Percentiles rank a stretch among this genome's conserved stretches.
Evolutionary conservation across 306 rosid genomes (phyloP).

Genomic region (Datisca glomerata): DNA sequence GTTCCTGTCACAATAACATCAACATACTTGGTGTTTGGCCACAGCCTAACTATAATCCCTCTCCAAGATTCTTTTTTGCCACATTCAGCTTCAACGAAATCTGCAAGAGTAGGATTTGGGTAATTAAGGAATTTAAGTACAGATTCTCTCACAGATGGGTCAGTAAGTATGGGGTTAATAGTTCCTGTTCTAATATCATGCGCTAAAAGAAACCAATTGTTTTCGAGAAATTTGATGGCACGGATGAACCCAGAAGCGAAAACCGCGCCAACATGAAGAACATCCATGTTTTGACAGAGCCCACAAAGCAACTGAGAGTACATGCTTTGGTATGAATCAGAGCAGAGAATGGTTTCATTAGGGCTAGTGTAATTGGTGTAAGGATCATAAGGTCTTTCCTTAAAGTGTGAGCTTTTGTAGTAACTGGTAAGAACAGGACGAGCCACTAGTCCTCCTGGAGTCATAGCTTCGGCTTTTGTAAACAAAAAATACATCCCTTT

Average conservation of each 20-base stretch:
- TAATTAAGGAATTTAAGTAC: slow-evolving; percentile 27
- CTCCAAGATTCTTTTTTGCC: slow-evolving; percentile 31
- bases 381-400: slow-evolving; percentile 22
- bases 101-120: slow-evolving; percentile 38
- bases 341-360: slow-evolving; percentile 36
- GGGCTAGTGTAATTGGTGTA: slow-evolving; percentile 44
- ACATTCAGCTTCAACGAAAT: slow-evolving; percentile 32
- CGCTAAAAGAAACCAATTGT: slow-evolving; percentile 30
- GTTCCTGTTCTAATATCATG: slow-evolving; percentile 38
- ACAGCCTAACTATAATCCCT: slow-evolving; percentile 42
- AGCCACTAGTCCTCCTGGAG: slow-evolving; percentile 38
- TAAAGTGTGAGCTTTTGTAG: slow-evolving; percentile 43
- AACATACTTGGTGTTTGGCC: slow-evolving; percentile 52
- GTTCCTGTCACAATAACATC: slow-evolving; percentile 67
- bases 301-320: slow-evolving; percentile 62
- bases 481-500: slow-evolving; percentile 50
- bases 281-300: slow-evolving; percentile 27
- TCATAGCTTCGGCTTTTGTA: slow-evolving; percentile 33
- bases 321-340: slow-evolving; percentile 48
- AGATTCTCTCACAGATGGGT: slow-evolving; percentile 32
- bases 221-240: slow-evolving; percentile 42
- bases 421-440: slow-evolving; percentile 43
- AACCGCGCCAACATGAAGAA: slow-evolving; percentile 57
- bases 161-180: slow-evolving; percentile 21
- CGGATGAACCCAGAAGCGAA: slow-evolving; percentile 64